Conservation (phyloP, 345 rosid genomes). For the Noccaea bulbosa region DNA sequence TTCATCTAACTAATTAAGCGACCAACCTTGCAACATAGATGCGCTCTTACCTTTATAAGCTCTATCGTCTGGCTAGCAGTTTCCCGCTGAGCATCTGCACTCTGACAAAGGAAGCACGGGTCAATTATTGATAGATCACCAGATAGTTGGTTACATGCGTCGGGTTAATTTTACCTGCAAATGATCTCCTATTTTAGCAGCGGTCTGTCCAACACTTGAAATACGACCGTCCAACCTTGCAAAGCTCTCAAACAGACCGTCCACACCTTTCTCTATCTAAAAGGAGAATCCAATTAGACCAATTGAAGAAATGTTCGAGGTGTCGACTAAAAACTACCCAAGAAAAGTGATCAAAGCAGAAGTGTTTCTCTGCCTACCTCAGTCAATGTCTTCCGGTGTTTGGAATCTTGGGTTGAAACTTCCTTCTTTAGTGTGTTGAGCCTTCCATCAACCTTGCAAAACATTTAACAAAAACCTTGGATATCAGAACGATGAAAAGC, state of each 20-base stretch:
- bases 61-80: slow-evolving; percentile 98
- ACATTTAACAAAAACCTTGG: slow-evolving; percentile 10
- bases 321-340: slow-evolving; percentile 1
- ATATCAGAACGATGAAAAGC: slow-evolving; percentile 24
- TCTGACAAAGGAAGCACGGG: slow-evolving; percentile 54
- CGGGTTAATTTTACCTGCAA: slow-evolving; percentile 63
- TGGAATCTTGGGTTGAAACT: slow-evolving; percentile 87
- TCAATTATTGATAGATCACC: slow-evolving; percentile 26
- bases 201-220: slow-evolving; percentile 99
- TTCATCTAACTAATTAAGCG: slow-evolving; percentile 14
- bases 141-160: slow-evolving; percentile 13
- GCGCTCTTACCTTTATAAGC: slow-evolving; percentile 74
- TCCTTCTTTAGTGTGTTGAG: slow-evolving; percentile 89
- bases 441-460: slow-evolving; percentile 82
- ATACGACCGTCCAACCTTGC: slow-evolving; percentile 91
- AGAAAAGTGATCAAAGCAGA: neutral
- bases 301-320: slow-evolving; percentile 4
- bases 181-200: slow-evolving; percentile 99
- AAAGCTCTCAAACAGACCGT: slow-evolving; percentile 90
- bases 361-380: slow-evolving; percentile 64
- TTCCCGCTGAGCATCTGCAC: slow-evolving; percentile 99
- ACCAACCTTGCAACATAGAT: slow-evolving; percentile 28
- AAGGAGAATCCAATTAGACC: slow-evolving; percentile 31
- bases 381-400: slow-evolving; percentile 88
- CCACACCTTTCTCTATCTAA: slow-evolving; percentile 92